These are phyloP conservation scores for Cladosporium sp. DNA, from an alignment of 2,329 filamentous ascomycete species.

Conservation along the genomic window DNA sequence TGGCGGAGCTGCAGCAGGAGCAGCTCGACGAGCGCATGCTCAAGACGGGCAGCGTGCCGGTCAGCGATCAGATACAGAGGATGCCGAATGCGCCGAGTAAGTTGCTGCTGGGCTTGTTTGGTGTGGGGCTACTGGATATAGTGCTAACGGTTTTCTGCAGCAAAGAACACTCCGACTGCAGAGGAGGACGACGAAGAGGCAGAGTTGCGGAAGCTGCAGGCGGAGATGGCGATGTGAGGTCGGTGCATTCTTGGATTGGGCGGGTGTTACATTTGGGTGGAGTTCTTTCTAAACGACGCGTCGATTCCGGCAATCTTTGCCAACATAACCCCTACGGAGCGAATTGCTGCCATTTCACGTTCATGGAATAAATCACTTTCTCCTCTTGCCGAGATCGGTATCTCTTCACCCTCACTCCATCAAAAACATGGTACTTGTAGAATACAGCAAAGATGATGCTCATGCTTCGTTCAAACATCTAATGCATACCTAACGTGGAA, in stretches of 20 bases:
- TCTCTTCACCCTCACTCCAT: too few species aligned
- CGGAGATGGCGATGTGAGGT: slow-evolving; percentile 87
- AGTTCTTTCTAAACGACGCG: too few species aligned
- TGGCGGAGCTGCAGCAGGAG: slow-evolving; percentile 85
- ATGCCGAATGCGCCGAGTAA: slow-evolving; percentile 48
- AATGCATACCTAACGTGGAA: slow-evolving; percentile 10
- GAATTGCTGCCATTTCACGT: too few species aligned
- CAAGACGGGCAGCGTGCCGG: slow-evolving; percentile 76
- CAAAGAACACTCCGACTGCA: slow-evolving; percentile 32
- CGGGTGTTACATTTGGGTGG: too few species aligned
- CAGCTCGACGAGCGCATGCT: slow-evolving; percentile 90
- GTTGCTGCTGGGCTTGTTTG: background rate
- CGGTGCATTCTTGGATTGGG: too few species aligned
- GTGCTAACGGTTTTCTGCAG: slow-evolving; percentile 28
- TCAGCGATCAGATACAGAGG: slow-evolving; percentile 68
- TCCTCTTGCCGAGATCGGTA: too few species aligned
- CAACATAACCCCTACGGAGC: too few species aligned
- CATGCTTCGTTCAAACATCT: slow-evolving; percentile 12
- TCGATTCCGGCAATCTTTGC: too few species aligned
- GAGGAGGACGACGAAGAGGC: slow-evolving; percentile 94
- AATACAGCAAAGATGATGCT: slow-evolving; percentile 6
- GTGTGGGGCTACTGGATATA: background rate
- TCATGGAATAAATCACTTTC: too few species aligned
- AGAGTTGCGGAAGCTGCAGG: slow-evolving; percentile 85
- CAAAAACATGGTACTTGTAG: background rate